Conservation (phyloP, 2,329 filamentous ascomycete genomes). For the Cytospora chrysosperma region DNA sequence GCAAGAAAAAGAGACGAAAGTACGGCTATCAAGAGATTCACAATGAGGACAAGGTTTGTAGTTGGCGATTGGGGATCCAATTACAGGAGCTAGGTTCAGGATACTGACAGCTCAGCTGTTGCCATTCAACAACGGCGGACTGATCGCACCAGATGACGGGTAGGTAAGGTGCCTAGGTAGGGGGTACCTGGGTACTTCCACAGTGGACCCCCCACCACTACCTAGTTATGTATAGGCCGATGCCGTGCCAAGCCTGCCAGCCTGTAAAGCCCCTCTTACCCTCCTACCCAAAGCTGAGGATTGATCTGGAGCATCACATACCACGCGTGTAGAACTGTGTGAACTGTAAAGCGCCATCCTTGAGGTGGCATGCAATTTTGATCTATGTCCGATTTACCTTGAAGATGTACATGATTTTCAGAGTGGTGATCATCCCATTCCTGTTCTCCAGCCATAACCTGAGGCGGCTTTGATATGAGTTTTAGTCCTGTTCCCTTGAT, state of each 20-base stretch:
- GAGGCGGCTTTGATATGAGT: not conserved
- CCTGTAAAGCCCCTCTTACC: not conserved
- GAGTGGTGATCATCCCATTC: not conserved
- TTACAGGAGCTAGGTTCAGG: not conserved
- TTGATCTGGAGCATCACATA: not conserved
- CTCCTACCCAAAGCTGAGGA: not conserved
- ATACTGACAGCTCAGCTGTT: constrained; percentile 17
- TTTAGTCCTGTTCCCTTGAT: not conserved
- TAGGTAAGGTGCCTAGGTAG: too few relatives aligned
- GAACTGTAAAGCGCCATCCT: not conserved
- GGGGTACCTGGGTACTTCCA: constrained; percentile 7
- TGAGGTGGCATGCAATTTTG: not conserved
- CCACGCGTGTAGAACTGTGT: not conserved
- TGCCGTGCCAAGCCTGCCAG: not conserved
- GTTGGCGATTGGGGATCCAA: constrained; percentile 9
- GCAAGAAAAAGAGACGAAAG: not conserved
- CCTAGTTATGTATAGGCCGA: not conserved
- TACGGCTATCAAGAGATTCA: not conserved
- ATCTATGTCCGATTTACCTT: not conserved
- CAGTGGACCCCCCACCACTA: not conserved
- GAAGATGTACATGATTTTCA: not conserved
- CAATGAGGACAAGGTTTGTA: constrained; percentile 2
- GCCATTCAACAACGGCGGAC: constrained; percentile 6
- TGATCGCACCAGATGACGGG: constrained; percentile 5
- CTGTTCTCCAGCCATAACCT: not conserved